Base-by-base conservation (phyloP, 164 flowering plant species). In the Chloranthus sessilifolius region DNA sequence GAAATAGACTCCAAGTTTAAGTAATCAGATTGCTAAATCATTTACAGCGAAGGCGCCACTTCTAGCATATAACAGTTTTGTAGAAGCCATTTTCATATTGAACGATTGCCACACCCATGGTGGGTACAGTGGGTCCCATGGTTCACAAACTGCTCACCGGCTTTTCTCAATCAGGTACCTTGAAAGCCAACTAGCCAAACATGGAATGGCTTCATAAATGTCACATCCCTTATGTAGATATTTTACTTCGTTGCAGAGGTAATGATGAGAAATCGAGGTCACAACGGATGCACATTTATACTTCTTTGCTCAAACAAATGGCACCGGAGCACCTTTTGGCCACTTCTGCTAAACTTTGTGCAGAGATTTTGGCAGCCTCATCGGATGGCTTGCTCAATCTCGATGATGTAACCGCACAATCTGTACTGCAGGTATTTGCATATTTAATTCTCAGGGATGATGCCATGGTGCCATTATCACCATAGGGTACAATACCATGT, bases 301-400 rank as follows among this genome's bases (percentile, higher is more conserved):
- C 67, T 39, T 69, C 86, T 53, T 66, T 94, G 66, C 74, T 94
- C 60, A 86, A 94, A 75, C 97, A 94, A 76, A 94, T 89, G 99
- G 96, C 97, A 40, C 92, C 97, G 12, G 97, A 94, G 77, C 99
- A 94, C 57, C 86, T 86, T 20, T 44, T 94, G 47, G 99, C 97
- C 7, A 89, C 96, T 11, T 94, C 83, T 65, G 97, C 97, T 17
- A 88, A 87, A 75, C 68, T 94, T 14, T 87, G 96, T 55, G 85
- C 95, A 1, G 97, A 94, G 74, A 79, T 94, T 54, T 87, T 89
- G 54, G 99, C 96, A 16, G 82, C 97, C 43, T 92, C 82, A 43
- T 81, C 97, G 33, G 99, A 94, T 68, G 92, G 97, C 37, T 75
- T 80, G 76, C 88, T 89, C 47, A 74, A 79, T 52, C 61, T 81